Conservation (phyloP, 192 early-diverging fungal species). For the Phlyctochytrium arcticum region DNA sequence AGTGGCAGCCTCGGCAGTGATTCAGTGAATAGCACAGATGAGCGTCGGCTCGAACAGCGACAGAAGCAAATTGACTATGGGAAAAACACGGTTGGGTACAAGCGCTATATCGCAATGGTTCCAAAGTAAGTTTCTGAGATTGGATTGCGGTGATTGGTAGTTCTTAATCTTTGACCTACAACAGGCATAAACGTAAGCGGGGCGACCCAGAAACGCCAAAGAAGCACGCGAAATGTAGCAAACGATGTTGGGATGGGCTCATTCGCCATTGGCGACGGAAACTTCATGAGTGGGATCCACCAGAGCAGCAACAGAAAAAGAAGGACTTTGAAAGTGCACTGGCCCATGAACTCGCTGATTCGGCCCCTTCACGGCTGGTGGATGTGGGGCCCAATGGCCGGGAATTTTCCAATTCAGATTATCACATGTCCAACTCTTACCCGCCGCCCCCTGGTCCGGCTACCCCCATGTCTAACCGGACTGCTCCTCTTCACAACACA, state of each 20-base stretch:
- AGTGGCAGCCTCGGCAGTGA: not conserved
- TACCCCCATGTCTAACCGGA: too few species aligned
- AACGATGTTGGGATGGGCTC: conserved; percentile 50
- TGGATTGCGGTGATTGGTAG: not conserved
- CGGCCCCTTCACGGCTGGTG: too few species aligned
- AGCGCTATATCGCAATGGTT: conserved; percentile 32
- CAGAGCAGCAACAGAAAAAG: too few species aligned
- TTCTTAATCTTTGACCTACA: not conserved
- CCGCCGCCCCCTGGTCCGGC: too few species aligned
- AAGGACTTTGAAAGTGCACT: too few species aligned
- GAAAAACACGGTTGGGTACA: conserved; percentile 50
- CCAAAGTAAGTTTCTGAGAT: conserved; percentile 28
- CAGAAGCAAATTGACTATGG: conserved; percentile 60
- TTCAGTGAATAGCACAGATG: not conserved
- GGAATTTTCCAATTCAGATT: too few species aligned
- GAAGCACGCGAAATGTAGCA: conserved; percentile 45
- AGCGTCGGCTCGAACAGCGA: conserved; percentile 46
- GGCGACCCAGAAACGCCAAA: conserved; percentile 47
- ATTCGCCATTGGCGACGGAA: conserved; percentile 44
- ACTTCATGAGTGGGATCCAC: conserved; percentile 46
- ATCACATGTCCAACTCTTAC: too few species aligned
- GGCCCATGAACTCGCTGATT: too few species aligned
- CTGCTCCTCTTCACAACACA: too few species aligned
- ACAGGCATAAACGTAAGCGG: conserved; percentile 28
- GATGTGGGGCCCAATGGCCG: too few species aligned